Conservation (phyloP, 2,329 filamentous ascomycete genomes). For the Trichoderma brevicompactum region DNA sequence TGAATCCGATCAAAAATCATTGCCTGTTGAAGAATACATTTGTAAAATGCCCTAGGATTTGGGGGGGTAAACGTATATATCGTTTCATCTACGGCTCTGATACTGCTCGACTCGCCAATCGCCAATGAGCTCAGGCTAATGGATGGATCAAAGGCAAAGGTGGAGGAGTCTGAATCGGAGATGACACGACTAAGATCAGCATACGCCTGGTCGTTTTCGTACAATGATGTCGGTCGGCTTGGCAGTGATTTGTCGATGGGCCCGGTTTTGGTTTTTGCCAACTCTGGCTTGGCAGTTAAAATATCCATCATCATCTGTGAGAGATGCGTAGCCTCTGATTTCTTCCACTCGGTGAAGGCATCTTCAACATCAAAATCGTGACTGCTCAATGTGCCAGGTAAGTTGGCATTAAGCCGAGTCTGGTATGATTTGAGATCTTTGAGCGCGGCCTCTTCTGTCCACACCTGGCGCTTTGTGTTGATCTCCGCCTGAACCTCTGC, state of each 20-base stretch:
- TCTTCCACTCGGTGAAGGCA: conserved; percentile 88
- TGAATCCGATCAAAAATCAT: conserved; percentile 68
- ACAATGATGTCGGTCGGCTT: conserved; percentile 53
- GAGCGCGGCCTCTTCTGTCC: conserved; percentile 91
- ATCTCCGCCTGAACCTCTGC: conserved; percentile 86
- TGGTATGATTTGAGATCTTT: conserved; percentile 94
- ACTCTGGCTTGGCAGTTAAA: conserved; percentile 79
- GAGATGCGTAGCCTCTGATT: conserved; percentile 81
- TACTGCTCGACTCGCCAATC: conserved; percentile 58
- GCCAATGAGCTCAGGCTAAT: conserved; percentile 70
- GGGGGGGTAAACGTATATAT: conserved; percentile 89
- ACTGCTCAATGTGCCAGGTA: conserved; percentile 73
- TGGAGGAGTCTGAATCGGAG: conserved; percentile 51
- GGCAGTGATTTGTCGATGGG: conserved; percentile 61
- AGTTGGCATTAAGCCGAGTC: conserved; percentile 80
- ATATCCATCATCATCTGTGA: conserved; percentile 94
- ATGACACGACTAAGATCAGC: conserved; percentile 58
- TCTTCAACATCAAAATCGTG: conserved; percentile 92
- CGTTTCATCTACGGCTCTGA: conserved; percentile 62
- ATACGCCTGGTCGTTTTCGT: conserved; percentile 55
- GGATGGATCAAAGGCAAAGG: conserved; percentile 63
- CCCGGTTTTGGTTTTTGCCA: conserved; percentile 74
- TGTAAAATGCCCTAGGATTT: conserved; percentile 81
- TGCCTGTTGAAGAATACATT: conserved; percentile 77
- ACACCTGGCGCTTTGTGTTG: conserved; percentile 75